phyloP scores from a whole-genome alignment of 2,329 filamentous ascomycete species.

The Knufia petricola region DNA sequence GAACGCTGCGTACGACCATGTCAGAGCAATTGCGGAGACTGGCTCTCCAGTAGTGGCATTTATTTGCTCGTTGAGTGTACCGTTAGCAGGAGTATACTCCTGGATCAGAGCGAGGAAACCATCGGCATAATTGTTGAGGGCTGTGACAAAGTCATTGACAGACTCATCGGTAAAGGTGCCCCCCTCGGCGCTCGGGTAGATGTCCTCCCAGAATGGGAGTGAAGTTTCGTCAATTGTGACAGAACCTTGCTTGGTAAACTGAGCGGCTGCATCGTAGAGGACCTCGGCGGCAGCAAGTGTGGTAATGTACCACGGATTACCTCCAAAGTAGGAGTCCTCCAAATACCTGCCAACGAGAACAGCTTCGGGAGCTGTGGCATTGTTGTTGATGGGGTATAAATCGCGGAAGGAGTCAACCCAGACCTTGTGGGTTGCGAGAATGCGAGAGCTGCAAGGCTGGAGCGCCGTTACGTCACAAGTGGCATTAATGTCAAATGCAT shows the following conservation, averaged over 20 bases:
- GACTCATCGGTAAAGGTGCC: constrained; percentile 56
- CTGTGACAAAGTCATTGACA: constrained; percentile 40
- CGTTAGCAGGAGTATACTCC: constrained; percentile 46
- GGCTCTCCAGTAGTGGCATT: constrained; percentile 28
- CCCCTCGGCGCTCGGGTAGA: constrained; percentile 46
- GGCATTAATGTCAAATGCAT: constrained; percentile 58
- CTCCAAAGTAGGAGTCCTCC: constrained; percentile 64
- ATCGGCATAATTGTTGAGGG: constrained; percentile 54
- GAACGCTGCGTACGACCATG: constrained; percentile 38
- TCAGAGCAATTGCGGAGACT: constrained; percentile 34
- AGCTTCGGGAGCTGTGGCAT: constrained; percentile 50
- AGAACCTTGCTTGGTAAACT: constrained; percentile 56
- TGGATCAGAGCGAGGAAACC: constrained; percentile 38
- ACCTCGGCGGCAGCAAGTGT: constrained; percentile 69
- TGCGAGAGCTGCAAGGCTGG: constrained; percentile 61
- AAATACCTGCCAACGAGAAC: constrained; percentile 58
- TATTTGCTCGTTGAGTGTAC: constrained; percentile 40
- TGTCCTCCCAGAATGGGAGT: constrained; percentile 60
- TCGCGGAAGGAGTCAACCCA: constrained; percentile 66
- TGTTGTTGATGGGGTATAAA: constrained; percentile 61
- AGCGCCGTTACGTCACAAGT: constrained; percentile 57
- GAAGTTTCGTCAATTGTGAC: constrained; percentile 58
- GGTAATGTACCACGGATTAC: constrained; percentile 71
- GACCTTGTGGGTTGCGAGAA: constrained; percentile 65
- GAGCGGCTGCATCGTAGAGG: constrained; percentile 64